Conservation (phyloP, 73 alveolate genomes). For the Paramecium biaurelia region DNA sequence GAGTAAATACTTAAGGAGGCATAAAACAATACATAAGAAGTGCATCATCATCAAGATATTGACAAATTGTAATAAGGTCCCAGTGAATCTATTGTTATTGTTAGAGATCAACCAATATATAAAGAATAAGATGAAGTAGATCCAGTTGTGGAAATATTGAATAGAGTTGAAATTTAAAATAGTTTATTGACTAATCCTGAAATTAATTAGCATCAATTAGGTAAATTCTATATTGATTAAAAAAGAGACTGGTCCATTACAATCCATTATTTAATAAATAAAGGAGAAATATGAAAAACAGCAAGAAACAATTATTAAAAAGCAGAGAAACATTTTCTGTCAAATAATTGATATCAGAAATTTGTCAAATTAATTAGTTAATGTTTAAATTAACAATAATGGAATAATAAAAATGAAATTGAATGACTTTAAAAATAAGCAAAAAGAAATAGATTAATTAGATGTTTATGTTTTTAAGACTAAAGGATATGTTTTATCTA, state of each 20-base stretch:
- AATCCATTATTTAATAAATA: not conserved
- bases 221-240: not conserved
- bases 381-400: not conserved
- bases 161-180: slow-evolving; percentile 13
- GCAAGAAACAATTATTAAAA: not conserved
- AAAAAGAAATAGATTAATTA: not conserved
- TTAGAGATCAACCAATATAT: not conserved
- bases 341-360: not conserved
- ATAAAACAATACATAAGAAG: not conserved
- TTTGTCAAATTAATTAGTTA: slow-evolving; percentile 13
- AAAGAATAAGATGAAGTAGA: not conserved
- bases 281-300: not conserved
- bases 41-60: not conserved
- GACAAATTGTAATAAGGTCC: not conserved
- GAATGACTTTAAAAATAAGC: not conserved
- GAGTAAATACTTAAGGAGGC: not conserved
- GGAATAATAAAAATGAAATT: not conserved
- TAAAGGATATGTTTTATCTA: slow-evolving; percentile 11
- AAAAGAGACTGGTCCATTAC: slow-evolving; percentile 1
- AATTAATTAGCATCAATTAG: not conserved
- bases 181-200: slow-evolving; percentile 28
- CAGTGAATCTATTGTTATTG: not conserved
- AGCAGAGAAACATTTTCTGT: not conserved
- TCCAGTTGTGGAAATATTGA: slow-evolving; percentile 16
- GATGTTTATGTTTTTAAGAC: not conserved